These are phyloP conservation scores for Phytophthora tentaculata DNA, from an alignment of 352 stramenopile genomes.

Conservation along the genomic window DNA sequence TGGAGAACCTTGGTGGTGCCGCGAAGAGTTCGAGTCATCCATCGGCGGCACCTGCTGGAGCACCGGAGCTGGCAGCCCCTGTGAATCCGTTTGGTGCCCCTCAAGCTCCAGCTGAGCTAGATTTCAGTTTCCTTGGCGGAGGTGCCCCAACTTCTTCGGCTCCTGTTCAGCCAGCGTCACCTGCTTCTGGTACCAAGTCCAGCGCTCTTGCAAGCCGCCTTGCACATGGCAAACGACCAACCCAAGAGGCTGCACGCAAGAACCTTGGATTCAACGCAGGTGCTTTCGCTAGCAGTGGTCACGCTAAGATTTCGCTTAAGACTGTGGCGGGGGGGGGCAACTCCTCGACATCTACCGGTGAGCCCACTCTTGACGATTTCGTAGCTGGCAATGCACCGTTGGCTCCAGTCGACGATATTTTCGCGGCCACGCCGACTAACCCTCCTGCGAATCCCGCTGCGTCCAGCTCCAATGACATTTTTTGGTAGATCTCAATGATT, in stretches of 20 bases:
- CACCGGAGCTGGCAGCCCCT: constrained; percentile 17
- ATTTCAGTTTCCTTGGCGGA: constrained; percentile 29
- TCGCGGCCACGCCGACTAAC: constrained; percentile 20
- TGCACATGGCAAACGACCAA: constrained; percentile 67
- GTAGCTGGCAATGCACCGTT: constrained; percentile 36
- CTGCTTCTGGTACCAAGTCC: constrained; percentile 45
- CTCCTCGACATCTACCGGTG: constrained; percentile 1
- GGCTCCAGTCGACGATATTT: constrained; percentile 29
- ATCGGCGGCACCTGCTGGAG: constrained; percentile 17
- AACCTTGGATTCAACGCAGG: constrained; percentile 65
- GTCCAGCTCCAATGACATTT: constrained; percentile 37
- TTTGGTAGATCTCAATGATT: constrained; percentile 31
- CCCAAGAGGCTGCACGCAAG: constrained; percentile 70
- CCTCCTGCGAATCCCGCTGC: constrained; percentile 15
- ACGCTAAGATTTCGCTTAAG: constrained; percentile 68
- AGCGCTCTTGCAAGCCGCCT: constrained; percentile 70
- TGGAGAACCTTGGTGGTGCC: constrained; percentile 61
- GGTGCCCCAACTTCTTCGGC: constrained; percentile 19
- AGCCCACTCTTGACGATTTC: constrained; percentile 64
- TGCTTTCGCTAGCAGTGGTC: constrained; percentile 45
- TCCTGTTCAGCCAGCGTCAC: constrained; percentile 18
- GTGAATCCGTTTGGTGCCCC: constrained; percentile 27
- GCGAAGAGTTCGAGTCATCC: constrained; percentile 18
- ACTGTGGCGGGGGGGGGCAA: constrained; percentile 37
- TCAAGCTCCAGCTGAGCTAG: constrained; percentile 18